Evolutionary conservation across 129 eudicot species (phyloP).

Genomic region (Erigeron canadensis): DNA sequence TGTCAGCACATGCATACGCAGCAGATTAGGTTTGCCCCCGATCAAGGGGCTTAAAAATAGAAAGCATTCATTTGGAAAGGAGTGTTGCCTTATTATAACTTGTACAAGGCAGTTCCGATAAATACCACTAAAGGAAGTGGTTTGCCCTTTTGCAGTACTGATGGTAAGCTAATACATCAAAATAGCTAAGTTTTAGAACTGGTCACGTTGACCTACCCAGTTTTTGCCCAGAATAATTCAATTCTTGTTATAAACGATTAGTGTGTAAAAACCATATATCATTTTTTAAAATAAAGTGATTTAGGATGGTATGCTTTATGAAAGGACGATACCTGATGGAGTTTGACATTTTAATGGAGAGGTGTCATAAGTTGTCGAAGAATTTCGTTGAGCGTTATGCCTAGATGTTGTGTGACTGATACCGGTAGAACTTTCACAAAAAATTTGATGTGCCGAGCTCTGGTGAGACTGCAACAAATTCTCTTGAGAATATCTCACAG

Average conservation of each 20-base stretch:
- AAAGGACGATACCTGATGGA: conserved; percentile 37
- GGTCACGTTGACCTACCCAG: too few relatives aligned
- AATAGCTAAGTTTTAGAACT: too few relatives aligned
- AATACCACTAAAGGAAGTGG: too few relatives aligned
- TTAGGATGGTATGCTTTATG: not conserved
- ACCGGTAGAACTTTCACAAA: conserved; percentile 27
- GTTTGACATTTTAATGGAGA: conserved; percentile 32
- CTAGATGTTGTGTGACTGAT: conserved; percentile 21
- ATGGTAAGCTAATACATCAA: too few relatives aligned
- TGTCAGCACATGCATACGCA: not conserved
- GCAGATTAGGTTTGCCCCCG: not conserved
- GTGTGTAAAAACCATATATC: too few relatives aligned
- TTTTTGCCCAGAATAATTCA: too few relatives aligned
- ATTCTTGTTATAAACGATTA: too few relatives aligned
- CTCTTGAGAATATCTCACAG: conserved; percentile 26
- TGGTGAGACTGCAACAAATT: conserved; percentile 21
- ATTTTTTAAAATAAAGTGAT: too few relatives aligned
- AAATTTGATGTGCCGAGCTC: conserved; percentile 24
- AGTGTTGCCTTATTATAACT: not conserved
- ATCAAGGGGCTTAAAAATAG: not conserved
- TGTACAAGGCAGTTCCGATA: not conserved
- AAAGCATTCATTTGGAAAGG: not conserved
- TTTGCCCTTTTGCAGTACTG: too few relatives aligned
- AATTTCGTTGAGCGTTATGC: conserved; percentile 17
- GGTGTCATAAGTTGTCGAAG: conserved; percentile 9